Percentiles rank a stretch among this genome's conserved stretches.
Conservation (phyloP, 139 green algal genomes). For the Pleodorina starrii region DNA sequence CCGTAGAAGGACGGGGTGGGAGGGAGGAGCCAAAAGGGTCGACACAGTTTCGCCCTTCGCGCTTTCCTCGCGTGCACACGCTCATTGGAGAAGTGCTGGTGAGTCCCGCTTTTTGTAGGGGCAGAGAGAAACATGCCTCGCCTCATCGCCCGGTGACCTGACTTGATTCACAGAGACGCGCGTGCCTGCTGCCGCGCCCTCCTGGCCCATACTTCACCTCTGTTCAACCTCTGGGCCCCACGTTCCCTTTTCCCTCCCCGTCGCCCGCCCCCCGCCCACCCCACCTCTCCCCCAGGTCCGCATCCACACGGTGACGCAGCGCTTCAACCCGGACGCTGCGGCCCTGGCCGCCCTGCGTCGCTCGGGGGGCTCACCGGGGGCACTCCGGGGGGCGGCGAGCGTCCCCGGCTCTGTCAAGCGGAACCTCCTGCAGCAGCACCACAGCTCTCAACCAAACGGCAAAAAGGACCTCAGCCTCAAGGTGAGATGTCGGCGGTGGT, state of each 20-base stretch:
- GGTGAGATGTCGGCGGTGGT: too few relatives aligned
- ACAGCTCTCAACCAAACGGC: too few relatives aligned
- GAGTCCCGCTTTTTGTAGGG: too few relatives aligned
- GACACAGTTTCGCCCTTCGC: too few relatives aligned
- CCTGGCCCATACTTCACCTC: too few relatives aligned
- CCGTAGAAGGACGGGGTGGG: background rate
- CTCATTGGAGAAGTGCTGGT: too few relatives aligned
- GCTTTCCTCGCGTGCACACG: too few relatives aligned
- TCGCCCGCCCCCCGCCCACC: background rate
- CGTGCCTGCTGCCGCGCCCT: too few relatives aligned
- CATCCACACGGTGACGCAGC: conserved; percentile 43
- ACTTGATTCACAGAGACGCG: too few relatives aligned
- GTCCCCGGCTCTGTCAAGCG: conserved; percentile 1
- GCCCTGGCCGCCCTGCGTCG: background rate
- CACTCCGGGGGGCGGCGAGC: background rate
- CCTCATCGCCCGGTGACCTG: too few relatives aligned
- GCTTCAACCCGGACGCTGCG: conserved; percentile 27
- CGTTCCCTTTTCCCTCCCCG: background rate
- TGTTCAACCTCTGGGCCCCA: background rate
- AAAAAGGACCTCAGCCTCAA: conserved; percentile 47
- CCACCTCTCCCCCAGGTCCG: conserved; percentile 47
- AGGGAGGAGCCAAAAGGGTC: too few relatives aligned
- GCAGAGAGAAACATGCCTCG: too few relatives aligned
- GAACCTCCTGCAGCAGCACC: background rate
- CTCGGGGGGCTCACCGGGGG: background rate